Evolutionary conservation across 805 yeast genomes (phyloP).

Genomic region (Saturnispora halmiae): DNA sequence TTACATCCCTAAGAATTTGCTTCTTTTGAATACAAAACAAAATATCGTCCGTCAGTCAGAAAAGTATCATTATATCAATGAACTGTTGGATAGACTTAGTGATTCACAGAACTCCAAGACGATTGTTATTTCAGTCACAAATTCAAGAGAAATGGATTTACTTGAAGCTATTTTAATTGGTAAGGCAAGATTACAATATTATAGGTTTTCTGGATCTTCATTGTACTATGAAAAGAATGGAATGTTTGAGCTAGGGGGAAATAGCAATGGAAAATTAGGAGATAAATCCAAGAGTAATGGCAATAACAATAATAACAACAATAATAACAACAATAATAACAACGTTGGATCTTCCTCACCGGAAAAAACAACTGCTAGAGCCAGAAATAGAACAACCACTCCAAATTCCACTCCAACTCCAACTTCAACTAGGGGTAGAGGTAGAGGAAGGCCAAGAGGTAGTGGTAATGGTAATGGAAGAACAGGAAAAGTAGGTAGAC

Average conservation of each 20-base stretch:
- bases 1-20: slow-evolving; percentile 60
- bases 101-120: slow-evolving; percentile 20
- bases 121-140: slow-evolving; percentile 45
- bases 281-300: too few relatives aligned
- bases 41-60: slow-evolving; percentile 46
- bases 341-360: neutral
- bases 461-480: slow-evolving; percentile 6
- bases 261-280: slow-evolving; percentile 15
- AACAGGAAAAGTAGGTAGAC: slow-evolving; percentile 3
- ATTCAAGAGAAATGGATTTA: slow-evolving; percentile 63
- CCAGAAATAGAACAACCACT: neutral
- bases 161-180: slow-evolving; percentile 77
- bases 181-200: slow-evolving; percentile 46
- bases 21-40: slow-evolving; percentile 57
- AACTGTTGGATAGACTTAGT: slow-evolving; percentile 33
- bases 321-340: neutral
- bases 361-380: neutral
- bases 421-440: slow-evolving; percentile 2
- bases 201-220: slow-evolving; percentile 58
- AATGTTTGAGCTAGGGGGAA: slow-evolving; percentile 20
- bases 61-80: slow-evolving; percentile 48
- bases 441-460: slow-evolving; percentile 7
- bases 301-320: neutral
- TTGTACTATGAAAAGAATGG: slow-evolving; percentile 32
- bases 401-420: slow-evolving; percentile 1